phyloP scores from a whole-genome alignment of 768 basidiomycete genomes.

The Auriculariales sp. region DNA sequence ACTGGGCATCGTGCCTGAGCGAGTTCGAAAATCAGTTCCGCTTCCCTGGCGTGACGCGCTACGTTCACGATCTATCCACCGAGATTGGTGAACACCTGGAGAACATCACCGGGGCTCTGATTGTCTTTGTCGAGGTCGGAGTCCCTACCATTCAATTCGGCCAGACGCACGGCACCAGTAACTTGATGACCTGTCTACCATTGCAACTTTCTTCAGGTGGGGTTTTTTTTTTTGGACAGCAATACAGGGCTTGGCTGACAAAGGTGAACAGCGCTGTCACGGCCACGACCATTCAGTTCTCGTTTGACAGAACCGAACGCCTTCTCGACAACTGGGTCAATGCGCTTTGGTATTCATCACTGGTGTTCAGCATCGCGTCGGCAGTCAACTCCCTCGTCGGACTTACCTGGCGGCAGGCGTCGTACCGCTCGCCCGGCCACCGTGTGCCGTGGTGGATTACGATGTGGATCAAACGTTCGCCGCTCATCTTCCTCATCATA shows the following conservation, averaged over 20 bases:
- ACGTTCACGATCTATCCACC: slow-evolving; percentile 33
- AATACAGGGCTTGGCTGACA: too few relatives aligned
- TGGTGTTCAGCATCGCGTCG: slow-evolving; percentile 65
- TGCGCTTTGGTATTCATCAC: slow-evolving; percentile 57
- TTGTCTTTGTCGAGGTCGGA: slow-evolving; percentile 60
- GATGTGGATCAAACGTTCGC: slow-evolving; percentile 82
- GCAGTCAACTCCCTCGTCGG: slow-evolving; percentile 68
- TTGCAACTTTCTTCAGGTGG: slow-evolving; percentile 70
- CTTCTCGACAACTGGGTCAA: slow-evolving; percentile 43
- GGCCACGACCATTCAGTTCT: slow-evolving; percentile 39
- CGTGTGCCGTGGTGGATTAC: slow-evolving; percentile 72
- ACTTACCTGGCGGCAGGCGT: slow-evolving; percentile 67
- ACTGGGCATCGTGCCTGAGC: neutral
- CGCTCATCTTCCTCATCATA: slow-evolving; percentile 68
- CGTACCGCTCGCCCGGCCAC: slow-evolving; percentile 68
- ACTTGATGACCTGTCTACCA: slow-evolving; percentile 57
- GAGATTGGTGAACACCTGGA: slow-evolving; percentile 48
- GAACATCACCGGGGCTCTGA: slow-evolving; percentile 48
- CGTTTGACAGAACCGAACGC: slow-evolving; percentile 33
- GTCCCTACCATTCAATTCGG: slow-evolving; percentile 65
- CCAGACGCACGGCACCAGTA: slow-evolving; percentile 57
- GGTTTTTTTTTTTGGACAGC: too few relatives aligned
- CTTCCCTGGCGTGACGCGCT: slow-evolving; percentile 55
- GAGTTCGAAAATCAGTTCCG: slow-evolving; percentile 43
- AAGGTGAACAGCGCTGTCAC: neutral